Conservation (phyloP, 208 protist genomes). For the Lotmaria passim region DNA sequence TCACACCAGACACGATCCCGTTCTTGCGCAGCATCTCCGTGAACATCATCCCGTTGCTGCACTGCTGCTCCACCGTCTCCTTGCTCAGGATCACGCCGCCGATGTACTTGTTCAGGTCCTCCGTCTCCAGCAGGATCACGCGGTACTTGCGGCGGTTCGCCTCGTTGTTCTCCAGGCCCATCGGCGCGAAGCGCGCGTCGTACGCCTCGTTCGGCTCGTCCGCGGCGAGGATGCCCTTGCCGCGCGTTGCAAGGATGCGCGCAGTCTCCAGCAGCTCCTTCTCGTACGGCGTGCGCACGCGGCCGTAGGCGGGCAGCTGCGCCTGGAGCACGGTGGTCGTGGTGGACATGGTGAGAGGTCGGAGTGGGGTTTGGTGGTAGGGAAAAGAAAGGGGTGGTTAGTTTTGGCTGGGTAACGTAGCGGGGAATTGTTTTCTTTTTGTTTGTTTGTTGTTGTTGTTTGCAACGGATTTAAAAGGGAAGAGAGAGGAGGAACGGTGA, state of each 20-base stretch:
- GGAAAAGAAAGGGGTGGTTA: not conserved
- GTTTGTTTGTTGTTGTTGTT: no score
- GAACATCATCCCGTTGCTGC: slow-evolving; percentile 87
- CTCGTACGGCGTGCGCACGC: slow-evolving; percentile 36
- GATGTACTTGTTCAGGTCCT: slow-evolving; percentile 93
- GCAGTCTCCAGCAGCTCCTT: slow-evolving; percentile 43
- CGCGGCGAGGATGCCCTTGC: slow-evolving; percentile 94
- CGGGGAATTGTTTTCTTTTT: slow-evolving; percentile 3
- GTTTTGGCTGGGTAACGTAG: not conserved
- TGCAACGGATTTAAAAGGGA: not conserved
- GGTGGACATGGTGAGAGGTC: slow-evolving; percentile 25
- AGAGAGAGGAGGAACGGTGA: slow-evolving; percentile 1
- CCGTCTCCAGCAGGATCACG: slow-evolving; percentile 82
- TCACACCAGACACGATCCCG: slow-evolving; percentile 95
- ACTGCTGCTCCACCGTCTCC: slow-evolving; percentile 96
- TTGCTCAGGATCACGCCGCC: slow-evolving; percentile 97
- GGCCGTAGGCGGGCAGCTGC: slow-evolving; percentile 43
- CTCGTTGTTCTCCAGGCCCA: slow-evolving; percentile 90
- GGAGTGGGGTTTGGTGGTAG: slow-evolving; percentile 9
- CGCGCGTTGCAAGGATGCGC: slow-evolving; percentile 47
- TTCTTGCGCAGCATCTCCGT: slow-evolving; percentile 74
- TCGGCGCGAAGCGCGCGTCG: slow-evolving; percentile 89
- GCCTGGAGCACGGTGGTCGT: slow-evolving; percentile 36
- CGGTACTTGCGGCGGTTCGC: slow-evolving; percentile 91
- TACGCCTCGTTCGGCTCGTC: slow-evolving; percentile 92